Conservation (phyloP, 2,329 filamentous ascomycete species). For the Penicillium sp. region DNA sequence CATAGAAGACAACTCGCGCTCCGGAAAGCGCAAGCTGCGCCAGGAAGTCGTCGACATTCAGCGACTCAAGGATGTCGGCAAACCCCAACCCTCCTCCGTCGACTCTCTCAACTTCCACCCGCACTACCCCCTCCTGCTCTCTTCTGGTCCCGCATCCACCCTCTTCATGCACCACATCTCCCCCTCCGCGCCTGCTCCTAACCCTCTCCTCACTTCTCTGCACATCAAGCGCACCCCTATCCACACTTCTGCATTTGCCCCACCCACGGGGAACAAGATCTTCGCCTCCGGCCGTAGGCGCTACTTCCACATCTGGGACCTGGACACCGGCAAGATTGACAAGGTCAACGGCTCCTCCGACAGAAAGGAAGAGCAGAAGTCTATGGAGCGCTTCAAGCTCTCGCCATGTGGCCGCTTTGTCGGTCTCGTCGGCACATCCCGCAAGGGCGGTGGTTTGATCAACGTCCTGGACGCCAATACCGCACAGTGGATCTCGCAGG, state of each 20-base stretch:
- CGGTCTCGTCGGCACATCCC: slow-evolving; percentile 75
- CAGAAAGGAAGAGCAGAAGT: slow-evolving; percentile 75
- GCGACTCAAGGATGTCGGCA: slow-evolving; percentile 80
- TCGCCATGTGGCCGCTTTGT: slow-evolving; percentile 86
- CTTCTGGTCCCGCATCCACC: slow-evolving; percentile 81
- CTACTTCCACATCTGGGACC: slow-evolving; percentile 94
- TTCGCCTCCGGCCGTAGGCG: slow-evolving; percentile 84
- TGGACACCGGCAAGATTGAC: slow-evolving; percentile 76
- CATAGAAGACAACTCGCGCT: slow-evolving; percentile 47
- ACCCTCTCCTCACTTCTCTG: slow-evolving; percentile 86
- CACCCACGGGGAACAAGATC: slow-evolving; percentile 72
- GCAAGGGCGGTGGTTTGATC: slow-evolving; percentile 84
- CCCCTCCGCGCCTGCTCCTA: slow-evolving; percentile 73
- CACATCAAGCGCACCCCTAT: slow-evolving; percentile 85
- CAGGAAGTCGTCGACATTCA: slow-evolving; percentile 91
- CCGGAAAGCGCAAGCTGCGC: slow-evolving; percentile 71
- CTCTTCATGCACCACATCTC: slow-evolving; percentile 88
- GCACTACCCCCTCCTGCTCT: slow-evolving; percentile 81
- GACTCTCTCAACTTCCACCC: slow-evolving; percentile 89
- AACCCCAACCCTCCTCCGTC: slow-evolving; percentile 75
- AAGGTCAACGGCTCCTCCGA: slow-evolving; percentile 76
- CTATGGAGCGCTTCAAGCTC: slow-evolving; percentile 87
- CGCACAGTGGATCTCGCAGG: slow-evolving; percentile 84
- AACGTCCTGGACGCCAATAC: slow-evolving; percentile 80
- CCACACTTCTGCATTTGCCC: slow-evolving; percentile 77